Evolutionary conservation across 352 stramenopile genomes (phyloP).

Genomic region (Globisporangium splendens): DNA sequence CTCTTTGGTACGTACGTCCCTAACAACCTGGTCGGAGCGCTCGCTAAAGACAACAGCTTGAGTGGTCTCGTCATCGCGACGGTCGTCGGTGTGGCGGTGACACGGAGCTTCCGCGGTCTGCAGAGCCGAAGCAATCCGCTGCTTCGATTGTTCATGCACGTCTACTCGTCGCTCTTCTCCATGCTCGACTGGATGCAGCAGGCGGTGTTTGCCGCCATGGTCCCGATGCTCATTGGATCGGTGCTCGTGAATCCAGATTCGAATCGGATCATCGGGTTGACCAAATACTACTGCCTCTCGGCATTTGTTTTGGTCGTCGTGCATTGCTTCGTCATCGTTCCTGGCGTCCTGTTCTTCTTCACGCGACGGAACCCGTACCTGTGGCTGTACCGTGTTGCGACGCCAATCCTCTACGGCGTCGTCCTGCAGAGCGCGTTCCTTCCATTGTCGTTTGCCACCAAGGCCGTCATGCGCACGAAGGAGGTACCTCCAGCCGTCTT

Average conservation of each 20-base stretch:
- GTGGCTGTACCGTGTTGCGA: constrained; percentile 42
- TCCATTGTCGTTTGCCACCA: constrained; percentile 48
- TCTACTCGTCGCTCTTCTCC: constrained; percentile 53
- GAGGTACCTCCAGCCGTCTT: constrained; percentile 53
- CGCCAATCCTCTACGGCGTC: constrained; percentile 45
- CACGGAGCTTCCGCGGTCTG: constrained; percentile 15
- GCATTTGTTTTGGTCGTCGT: constrained; percentile 20
- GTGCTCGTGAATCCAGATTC: constrained; percentile 34
- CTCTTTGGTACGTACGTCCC: constrained; percentile 46
- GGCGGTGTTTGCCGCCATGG: constrained; percentile 37
- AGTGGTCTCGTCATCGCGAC: constrained; percentile 49
- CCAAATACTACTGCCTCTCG: constrained; percentile 40
- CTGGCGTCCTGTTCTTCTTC: constrained; percentile 41
- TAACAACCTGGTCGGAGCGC: constrained; percentile 38
- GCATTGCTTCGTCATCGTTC: constrained; percentile 43
- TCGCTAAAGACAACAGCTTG: constrained; percentile 38
- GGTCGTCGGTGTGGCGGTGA: constrained; percentile 14
- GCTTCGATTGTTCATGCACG: constrained; percentile 51
- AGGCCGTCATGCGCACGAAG: constrained; percentile 44
- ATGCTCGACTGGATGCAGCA: constrained; percentile 61
- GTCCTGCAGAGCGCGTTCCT: constrained; percentile 44
- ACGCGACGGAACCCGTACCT: constrained; percentile 53
- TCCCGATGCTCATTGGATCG: constrained; percentile 45
- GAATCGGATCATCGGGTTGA: constrained; percentile 27
- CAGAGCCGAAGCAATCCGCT: constrained; percentile 49